phyloP scores from a whole-genome alignment of 192 early-diverging fungal genomes.

The Linnemannia zychae region DNA sequence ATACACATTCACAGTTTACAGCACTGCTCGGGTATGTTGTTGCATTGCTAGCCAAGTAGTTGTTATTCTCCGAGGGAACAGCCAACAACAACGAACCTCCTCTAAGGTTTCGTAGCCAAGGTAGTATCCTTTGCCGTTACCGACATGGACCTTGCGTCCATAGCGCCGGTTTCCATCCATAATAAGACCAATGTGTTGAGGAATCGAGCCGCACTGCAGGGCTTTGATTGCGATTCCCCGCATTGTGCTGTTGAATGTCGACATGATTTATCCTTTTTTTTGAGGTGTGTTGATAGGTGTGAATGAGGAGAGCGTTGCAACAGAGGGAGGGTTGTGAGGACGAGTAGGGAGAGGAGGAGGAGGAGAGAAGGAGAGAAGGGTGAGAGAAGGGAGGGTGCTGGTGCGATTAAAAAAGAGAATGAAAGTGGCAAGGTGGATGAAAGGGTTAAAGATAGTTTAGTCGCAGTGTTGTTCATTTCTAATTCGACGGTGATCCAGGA shows the following conservation, averaged over 20 bases:
- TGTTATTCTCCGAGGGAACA: background rate
- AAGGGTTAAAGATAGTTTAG: background rate
- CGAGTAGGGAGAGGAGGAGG: background rate
- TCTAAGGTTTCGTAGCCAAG: constrained; percentile 84
- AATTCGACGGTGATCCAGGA: background rate
- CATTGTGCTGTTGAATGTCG: constrained; percentile 1
- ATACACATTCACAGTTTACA: too few species aligned
- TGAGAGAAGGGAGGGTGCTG: too few species aligned
- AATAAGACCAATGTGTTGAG: constrained; percentile 93
- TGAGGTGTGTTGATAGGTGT: background rate
- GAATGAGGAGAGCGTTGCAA: too few species aligned
- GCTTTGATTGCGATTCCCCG: constrained; percentile 40
- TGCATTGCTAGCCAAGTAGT: too few species aligned
- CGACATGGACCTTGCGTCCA: constrained; percentile 73
- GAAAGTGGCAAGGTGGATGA: too few species aligned
- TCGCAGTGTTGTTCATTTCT: background rate
- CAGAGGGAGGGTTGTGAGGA: background rate
- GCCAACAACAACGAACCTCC: constrained; percentile 64
- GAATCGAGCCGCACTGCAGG: constrained; percentile 81
- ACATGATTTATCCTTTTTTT: background rate
- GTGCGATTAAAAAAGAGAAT: too few species aligned
- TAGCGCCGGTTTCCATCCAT: constrained; percentile 99
- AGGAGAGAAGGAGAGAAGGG: background rate
- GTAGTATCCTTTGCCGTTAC: constrained; percentile 79
- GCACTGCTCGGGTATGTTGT: too few species aligned